Base-by-base conservation (phyloP, 495 filamentous ascomycete species). In the Daldinia grandis region DNA sequence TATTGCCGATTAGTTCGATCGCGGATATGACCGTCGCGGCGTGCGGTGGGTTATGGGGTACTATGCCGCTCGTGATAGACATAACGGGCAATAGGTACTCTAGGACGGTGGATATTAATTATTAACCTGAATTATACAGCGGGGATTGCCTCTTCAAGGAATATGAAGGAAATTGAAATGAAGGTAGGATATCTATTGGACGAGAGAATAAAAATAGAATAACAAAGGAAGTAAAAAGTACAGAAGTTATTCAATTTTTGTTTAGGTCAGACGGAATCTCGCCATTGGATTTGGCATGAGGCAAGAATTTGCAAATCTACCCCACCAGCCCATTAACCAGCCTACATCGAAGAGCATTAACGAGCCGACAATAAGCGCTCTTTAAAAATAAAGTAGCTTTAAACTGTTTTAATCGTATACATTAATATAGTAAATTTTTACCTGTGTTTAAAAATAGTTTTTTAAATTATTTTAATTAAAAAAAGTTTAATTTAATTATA, bases 1-100 rank as follows among this genome's bases (percentile, higher is more conserved):
- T 98, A 79, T 96, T 96, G 72, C 95, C 95, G 71, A 99, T 98
- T 47, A 88, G 75, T 74, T 87, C 84, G 28, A 81, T 82, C 3
- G 82, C 84, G 44, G 85, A 84, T 15, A 69, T 51, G 50, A 68
- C 77, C 30, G 76, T 77, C 9, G 71, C 69, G 54, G 78, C 65
- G 25, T 67, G 75, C 12, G 71, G 69, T 24, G 70, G 71, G 37
- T 50, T 65, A 35, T 76, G 68, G 25, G 75, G 71, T 35, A 72
- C 38, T 19, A 56, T 67, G 49, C 69, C 58, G 21, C 71, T 69
- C 3, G 64, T 24, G 62, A 25, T 62, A 28, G 57, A 47, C 75
- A 76, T 77, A 58, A 27, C 42, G 55, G 14, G 27, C 28, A 66
- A n/a, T n/a, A n/a, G n/a, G 14, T 21, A 12, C 14, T 33, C 24